Evolutionary conservation across 371 early-diverging fungal species (phyloP), one percentile per base, ranked within the genome.

Genomic region (Cokeromyces recurvatus): DNA sequence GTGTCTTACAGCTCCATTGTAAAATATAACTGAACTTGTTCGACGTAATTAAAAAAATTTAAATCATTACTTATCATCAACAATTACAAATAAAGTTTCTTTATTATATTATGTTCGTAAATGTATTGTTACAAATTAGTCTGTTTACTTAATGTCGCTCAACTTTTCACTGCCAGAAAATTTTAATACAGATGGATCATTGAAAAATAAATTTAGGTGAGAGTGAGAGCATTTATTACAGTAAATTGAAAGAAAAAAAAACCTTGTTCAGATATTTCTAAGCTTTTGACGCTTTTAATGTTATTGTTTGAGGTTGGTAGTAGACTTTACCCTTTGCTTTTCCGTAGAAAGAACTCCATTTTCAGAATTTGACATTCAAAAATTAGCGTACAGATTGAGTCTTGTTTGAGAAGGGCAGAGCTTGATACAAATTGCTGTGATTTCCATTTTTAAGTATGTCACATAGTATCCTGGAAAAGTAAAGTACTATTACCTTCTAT

Each of bases 1-100:
- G 48, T 47, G 39, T 38, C 48, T 29, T 47, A 47, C 39, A 47
- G 48, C 47, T 38, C 38, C 47, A 38, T 46, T 43, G 38, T 46
- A 46, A 37, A 46, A 46, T 46, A 46, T 29, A 46, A 46, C 27
- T 46, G 38, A 46, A 46, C 19, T 29, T 46, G 21, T 43, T 43
- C 43, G 32, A 19, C 43, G 43, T 43, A 31, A 43, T 31, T 43
- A 43, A 38, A 38, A 38, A 38, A 38, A 38, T 38, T 19, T 20
- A 43, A 43, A 31, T 32, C 32, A 31, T 43, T 43, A 16, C 29
- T 43, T 43, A 31, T 43, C 43, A 43, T 31, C 32, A 43, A 31
- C 43, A 43, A 43, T 43, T 43, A 43, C 43, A 29, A 43, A 32
- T 43, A 43, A 43, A 43, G 43, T 43, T 43, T 43, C 43, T 32